Evolutionary conservation across 352 stramenopile species (phyloP).

Genomic region (Globisporangium carolinianum): DNA sequence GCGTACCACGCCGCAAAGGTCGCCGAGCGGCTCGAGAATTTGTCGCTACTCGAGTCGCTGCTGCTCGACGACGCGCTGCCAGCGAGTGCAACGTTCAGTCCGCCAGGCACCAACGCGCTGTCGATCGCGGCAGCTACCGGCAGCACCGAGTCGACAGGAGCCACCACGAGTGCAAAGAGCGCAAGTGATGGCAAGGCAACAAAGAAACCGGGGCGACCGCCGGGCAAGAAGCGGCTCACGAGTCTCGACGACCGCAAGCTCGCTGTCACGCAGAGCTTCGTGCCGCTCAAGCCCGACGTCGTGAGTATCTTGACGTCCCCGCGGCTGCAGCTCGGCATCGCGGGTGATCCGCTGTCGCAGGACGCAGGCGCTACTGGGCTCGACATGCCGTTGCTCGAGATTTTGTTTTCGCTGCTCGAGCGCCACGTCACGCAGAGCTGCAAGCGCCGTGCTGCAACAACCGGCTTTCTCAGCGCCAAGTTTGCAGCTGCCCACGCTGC

Average conservation of each 20-base stretch:
- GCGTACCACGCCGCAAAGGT: constrained; percentile 29
- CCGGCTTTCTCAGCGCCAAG: constrained; percentile 6
- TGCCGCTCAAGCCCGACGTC: constrained; percentile 22
- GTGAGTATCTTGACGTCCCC: constrained; percentile 28
- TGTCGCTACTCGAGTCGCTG: constrained; percentile 31
- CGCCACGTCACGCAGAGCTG: constrained; percentile 12
- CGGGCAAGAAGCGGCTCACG: constrained; percentile 12
- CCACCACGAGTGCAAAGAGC: no score
- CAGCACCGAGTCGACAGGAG: constrained; percentile 1
- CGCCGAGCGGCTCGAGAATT: constrained; percentile 33
- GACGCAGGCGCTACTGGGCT: background rate
- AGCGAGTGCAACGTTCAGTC: constrained; percentile 19
- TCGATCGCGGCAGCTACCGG: constrained; percentile 2
- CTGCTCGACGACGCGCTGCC: constrained; percentile 28
- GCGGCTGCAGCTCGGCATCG: constrained; percentile 4
- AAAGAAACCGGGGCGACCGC: constrained; percentile 20
- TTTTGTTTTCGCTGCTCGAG: constrained; percentile 14
- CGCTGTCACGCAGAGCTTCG: constrained; percentile 22
- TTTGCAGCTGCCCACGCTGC: background rate
- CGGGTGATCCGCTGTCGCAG: constrained; percentile 7
- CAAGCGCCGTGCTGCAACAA: constrained; percentile 10
- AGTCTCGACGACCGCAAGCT: constrained; percentile 14
- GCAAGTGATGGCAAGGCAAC: constrained; percentile 6
- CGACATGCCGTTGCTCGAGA: constrained; percentile 11
- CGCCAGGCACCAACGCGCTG: constrained; percentile 11